Evolutionary conservation across 2,329 filamentous ascomycete species (phyloP).

Genomic region (Paraphaeosphaeria sporulosa): DNA sequence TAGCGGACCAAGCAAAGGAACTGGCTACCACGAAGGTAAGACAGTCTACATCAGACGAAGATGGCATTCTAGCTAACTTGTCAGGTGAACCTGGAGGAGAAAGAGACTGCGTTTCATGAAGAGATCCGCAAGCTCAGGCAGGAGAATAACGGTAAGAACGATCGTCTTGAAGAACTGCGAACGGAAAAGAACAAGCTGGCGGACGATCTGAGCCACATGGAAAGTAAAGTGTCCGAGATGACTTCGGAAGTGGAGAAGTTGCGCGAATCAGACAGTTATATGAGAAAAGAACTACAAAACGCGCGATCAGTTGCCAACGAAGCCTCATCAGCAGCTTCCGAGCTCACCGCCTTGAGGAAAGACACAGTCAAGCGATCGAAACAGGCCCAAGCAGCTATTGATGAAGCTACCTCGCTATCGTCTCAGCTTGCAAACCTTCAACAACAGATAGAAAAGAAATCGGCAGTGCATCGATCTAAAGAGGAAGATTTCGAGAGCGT

Average conservation of each 20-base stretch:
- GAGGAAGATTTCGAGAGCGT: constrained; percentile 6
- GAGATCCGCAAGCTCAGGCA: constrained; percentile 24
- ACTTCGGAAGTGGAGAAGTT: constrained; percentile 18
- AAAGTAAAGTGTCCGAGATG: constrained; percentile 12
- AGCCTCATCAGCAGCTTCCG: background rate
- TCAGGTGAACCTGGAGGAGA: constrained; percentile 18
- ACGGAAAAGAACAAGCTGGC: constrained; percentile 16
- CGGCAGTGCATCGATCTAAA: constrained; percentile 14
- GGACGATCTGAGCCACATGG: background rate
- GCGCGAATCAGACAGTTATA: constrained; percentile 20
- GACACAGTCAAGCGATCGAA: background rate
- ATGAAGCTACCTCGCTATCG: constrained; percentile 3
- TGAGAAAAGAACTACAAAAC: constrained; percentile 17
- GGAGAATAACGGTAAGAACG: constrained; percentile 25
- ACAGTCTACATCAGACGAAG: background rate
- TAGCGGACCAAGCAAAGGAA: constrained; percentile 16
- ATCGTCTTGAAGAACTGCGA: constrained; percentile 5
- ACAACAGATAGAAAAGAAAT: constrained; percentile 18
- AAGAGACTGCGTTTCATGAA: constrained; percentile 21
- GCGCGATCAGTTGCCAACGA: background rate
- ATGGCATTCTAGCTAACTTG: constrained; percentile 16
- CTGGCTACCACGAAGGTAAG: constrained; percentile 15
- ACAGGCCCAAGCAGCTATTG: background rate
- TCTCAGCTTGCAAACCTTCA: constrained; percentile 20
- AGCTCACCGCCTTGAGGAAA: constrained; percentile 10